phyloP scores from a whole-genome alignment of 106 monocot genomes.

The Dendrobium huoshanense region DNA sequence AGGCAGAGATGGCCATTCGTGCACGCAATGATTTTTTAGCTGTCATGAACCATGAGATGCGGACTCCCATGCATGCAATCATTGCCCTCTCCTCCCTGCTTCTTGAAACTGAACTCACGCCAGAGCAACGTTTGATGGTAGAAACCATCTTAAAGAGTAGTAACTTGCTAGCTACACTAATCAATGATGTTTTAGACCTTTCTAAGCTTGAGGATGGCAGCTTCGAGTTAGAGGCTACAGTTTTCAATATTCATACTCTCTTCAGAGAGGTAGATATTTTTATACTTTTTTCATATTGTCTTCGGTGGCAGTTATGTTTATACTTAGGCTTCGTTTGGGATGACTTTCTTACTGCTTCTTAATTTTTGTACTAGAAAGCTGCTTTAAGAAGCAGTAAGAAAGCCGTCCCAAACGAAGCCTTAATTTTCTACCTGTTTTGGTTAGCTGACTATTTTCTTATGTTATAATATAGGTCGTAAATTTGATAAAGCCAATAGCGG shows the following conservation, averaged over 20 bases:
- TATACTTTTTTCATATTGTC: not conserved
- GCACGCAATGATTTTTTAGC: conserved; percentile 93
- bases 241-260: conserved; percentile 79
- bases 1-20: conserved; percentile 89
- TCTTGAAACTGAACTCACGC: conserved; percentile 76
- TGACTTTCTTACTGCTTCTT: too few relatives aligned
- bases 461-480: conserved; percentile 58
- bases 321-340: not conserved
- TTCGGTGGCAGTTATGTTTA: not conserved
- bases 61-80: conserved; percentile 80
- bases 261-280: conserved; percentile 66
- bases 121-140: conserved; percentile 83
- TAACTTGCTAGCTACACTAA: conserved; percentile 77
- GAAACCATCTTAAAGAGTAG: conserved; percentile 85
- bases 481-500: conserved; percentile 86
- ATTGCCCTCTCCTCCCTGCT: conserved; percentile 73
- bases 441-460: conserved; percentile 15
- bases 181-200: conserved; percentile 87
- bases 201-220: conserved; percentile 89
- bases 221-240: conserved; percentile 51
- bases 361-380: too few relatives aligned
- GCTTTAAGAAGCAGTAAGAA: too few relatives aligned
- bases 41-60: conserved; percentile 98
- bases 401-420: too few relatives aligned
- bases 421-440: not conserved